Percentiles rank a stretch among this genome's conserved stretches.
Conservation (phyloP, 2,329 filamentous ascomycete species). For the Clonostachys rosea region DNA sequence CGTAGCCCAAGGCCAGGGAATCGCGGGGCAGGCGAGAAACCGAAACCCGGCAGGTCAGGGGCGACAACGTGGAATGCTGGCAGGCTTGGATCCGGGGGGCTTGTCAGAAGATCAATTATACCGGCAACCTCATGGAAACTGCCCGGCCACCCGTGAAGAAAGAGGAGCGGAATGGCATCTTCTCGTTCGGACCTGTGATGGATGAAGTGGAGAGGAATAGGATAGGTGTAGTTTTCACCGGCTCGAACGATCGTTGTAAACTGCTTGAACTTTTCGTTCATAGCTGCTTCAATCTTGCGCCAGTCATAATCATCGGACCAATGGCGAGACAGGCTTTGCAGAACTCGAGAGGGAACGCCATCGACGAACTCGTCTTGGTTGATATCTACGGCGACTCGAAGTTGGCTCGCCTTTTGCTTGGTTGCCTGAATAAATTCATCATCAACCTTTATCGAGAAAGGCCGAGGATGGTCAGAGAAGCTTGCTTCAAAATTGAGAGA, state of each 20-base stretch:
- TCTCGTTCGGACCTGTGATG: slow-evolving; percentile 1
- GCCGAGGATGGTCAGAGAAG: not conserved
- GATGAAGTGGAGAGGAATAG: slow-evolving; percentile 2
- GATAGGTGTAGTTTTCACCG: not conserved
- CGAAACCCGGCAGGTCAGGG: slow-evolving; percentile 37
- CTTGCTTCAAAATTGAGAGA: no score
- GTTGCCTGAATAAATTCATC: not conserved
- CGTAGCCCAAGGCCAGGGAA: slow-evolving; percentile 5
- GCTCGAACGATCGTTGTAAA: not conserved
- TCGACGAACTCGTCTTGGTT: not conserved
- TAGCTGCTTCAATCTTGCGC: not conserved
- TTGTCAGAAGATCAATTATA: slow-evolving; percentile 23
- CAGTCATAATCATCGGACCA: slow-evolving; percentile 1
- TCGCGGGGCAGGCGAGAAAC: slow-evolving; percentile 25
- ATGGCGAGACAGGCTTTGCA: not conserved
- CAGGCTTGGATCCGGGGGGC: slow-evolving; percentile 11
- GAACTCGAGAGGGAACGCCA: not conserved
- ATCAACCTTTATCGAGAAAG: slow-evolving; percentile 1
- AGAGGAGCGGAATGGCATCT: slow-evolving; percentile 30
- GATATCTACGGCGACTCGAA: not conserved
- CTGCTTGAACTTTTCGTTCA: slow-evolving; percentile 1
- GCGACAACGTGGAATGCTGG: slow-evolving; percentile 41
- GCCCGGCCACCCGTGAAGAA: slow-evolving; percentile 37
- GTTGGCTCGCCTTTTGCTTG: not conserved
- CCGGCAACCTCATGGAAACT: slow-evolving; percentile 28